These are phyloP conservation scores for Periconia macrospinosa DNA, from an alignment of 2,329 filamentous ascomycete species.

Conservation along the genomic window DNA sequence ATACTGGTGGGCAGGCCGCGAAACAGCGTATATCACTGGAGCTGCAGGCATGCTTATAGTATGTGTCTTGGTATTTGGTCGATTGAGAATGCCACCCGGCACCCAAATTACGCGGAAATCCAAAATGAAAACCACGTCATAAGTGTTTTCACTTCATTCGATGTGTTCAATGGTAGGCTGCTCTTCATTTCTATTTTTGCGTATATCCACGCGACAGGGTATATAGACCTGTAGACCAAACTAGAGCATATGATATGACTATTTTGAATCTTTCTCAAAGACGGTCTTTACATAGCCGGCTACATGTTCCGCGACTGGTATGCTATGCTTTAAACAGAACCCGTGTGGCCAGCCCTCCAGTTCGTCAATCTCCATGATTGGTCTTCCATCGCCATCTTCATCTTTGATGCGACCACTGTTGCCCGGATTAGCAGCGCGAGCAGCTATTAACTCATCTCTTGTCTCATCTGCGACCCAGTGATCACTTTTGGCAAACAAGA, in stretches of 20 bases:
- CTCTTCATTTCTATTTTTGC: not conserved
- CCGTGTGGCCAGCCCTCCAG: conserved; percentile 59
- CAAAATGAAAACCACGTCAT: conserved; percentile 8
- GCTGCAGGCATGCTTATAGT: conserved; percentile 79
- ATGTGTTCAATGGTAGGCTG: not conserved
- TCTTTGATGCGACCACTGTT: not conserved
- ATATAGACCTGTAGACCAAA: no score
- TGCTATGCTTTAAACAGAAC: conserved; percentile 57
- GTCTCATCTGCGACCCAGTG: conserved; percentile 65
- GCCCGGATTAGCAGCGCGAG: conserved; percentile 38
- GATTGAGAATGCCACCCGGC: conserved; percentile 65
- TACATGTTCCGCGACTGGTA: conserved; percentile 55
- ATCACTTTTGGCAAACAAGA: conserved; percentile 63
- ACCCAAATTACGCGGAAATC: conserved; percentile 35
- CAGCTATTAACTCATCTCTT: conserved; percentile 55
- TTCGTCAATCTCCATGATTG: conserved; percentile 59
- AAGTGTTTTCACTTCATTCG: not conserved
- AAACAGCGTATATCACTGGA: conserved; percentile 80
- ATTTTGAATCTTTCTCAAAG: conserved; percentile 21
- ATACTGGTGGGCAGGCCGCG: conserved; percentile 97
- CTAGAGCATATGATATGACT: not conserved
- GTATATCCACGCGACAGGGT: not conserved
- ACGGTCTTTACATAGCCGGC: conserved; percentile 52
- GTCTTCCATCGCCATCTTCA: conserved; percentile 44
- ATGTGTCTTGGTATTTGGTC: conserved; percentile 68